Conservation (phyloP, 768 basidiomycete genomes). For the Tulasnella sp. region DNA sequence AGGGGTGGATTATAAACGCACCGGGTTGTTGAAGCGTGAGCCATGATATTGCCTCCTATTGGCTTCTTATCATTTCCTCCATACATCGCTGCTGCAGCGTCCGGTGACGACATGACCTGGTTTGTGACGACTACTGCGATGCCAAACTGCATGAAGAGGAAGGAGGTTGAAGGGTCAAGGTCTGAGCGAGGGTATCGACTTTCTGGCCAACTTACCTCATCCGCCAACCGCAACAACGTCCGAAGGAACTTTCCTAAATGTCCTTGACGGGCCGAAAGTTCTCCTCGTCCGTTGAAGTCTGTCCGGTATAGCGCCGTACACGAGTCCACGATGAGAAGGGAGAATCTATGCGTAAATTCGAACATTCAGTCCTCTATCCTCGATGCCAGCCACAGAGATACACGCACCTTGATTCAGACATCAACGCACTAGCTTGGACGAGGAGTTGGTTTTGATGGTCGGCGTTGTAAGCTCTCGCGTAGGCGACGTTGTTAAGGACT, state of each 20-base stretch:
- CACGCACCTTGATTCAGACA: conserved; percentile 89
- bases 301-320: conserved; percentile 92
- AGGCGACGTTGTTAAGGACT: conserved; percentile 95
- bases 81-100: conserved; percentile 81
- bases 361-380: not conserved
- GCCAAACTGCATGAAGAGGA: conserved; percentile 56
- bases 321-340: conserved; percentile 91
- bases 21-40: conserved; percentile 97
- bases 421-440: conserved; percentile 89
- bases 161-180: not conserved
- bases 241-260: conserved; percentile 94
- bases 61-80: conserved; percentile 93
- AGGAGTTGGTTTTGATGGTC: conserved; percentile 90
- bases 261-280: conserved; percentile 87
- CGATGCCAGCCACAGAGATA: not conserved
- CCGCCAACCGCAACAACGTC: conserved; percentile 84
- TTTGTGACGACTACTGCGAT: conserved; percentile 96
- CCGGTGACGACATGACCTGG: conserved; percentile 99
- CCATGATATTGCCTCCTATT: conserved; percentile 98
- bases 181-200: not conserved
- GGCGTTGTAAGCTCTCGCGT: conserved; percentile 96
- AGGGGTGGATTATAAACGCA: conserved; percentile 23
- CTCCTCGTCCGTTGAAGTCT: conserved; percentile 91
- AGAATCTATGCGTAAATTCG: conserved; percentile 52
- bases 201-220: conserved; percentile 55